Conservation (phyloP, 352 stramenopile genomes). For the Phytophthora tubulina region DNA sequence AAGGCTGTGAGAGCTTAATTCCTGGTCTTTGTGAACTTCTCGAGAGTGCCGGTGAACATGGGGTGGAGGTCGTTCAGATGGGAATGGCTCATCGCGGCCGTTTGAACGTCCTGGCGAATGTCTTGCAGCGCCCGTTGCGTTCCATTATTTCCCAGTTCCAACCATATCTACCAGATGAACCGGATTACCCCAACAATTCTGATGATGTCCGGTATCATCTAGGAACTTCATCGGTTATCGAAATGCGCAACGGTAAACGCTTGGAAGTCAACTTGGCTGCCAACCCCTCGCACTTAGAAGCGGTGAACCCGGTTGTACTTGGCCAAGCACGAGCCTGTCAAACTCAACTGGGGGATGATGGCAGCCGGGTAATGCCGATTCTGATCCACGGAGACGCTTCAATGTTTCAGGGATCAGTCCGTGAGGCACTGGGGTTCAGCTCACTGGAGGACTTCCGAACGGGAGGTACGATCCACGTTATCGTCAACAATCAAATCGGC, state of each 20-base stretch:
- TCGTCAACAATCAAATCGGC: constrained; percentile 99
- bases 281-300: constrained; percentile 99
- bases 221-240: constrained; percentile 77
- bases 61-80: constrained; percentile 98
- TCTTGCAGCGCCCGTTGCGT: constrained; percentile 97
- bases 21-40: constrained; percentile 96
- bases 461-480: constrained; percentile 98
- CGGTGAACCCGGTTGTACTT: constrained; percentile 97
- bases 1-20: constrained; percentile 97
- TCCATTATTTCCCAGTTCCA: constrained; percentile 94
- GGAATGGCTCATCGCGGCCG: constrained; percentile 99
- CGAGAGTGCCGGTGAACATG: constrained; percentile 94
- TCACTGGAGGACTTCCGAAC: constrained; percentile 95
- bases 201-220: constrained; percentile 92
- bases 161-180: constrained; percentile 85
- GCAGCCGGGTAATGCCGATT: constrained; percentile 95
- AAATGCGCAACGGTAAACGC: constrained; percentile 69
- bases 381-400: constrained; percentile 98
- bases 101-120: constrained; percentile 99
- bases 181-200: constrained; percentile 89
- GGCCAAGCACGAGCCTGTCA: constrained; percentile 97
- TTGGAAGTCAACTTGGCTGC: constrained; percentile 93
- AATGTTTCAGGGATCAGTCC: constrained; percentile 85
- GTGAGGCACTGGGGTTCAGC: constrained; percentile 87
- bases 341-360: constrained; percentile 78